Percentiles rank a stretch among this genome's conserved stretches.
Evolutionary conservation across 768 basidiomycete genomes (phyloP).

Genomic region (Mycena vulgaris): DNA sequence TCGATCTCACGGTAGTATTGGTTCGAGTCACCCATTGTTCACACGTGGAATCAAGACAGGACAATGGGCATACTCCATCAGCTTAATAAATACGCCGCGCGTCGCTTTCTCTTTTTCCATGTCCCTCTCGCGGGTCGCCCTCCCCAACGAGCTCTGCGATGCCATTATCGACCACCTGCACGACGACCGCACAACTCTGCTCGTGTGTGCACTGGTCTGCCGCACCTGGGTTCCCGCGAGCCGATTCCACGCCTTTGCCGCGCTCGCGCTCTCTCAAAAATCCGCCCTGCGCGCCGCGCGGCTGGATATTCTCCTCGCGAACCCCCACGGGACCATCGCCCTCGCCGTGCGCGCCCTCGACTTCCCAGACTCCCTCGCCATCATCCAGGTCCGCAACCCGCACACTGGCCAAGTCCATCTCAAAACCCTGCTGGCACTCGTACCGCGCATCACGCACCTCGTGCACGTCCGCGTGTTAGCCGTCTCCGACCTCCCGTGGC

Average conservation of each 20-base stretch:
- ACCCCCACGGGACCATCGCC: slow-evolving; percentile 22
- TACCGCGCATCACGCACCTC: slow-evolving; percentile 9
- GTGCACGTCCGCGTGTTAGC: slow-evolving; percentile 9
- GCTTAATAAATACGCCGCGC: slow-evolving; percentile 10
- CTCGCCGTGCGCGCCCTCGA: slow-evolving; percentile 15
- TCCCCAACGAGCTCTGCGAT: slow-evolving; percentile 51
- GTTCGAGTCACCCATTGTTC: slow-evolving; percentile 27
- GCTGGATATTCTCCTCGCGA: slow-evolving; percentile 23
- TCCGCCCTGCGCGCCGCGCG: slow-evolving; percentile 4
- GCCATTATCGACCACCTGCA: slow-evolving; percentile 52
- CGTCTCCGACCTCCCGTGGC: slow-evolving; percentile 18
- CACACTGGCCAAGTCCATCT: not conserved
- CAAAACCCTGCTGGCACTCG: slow-evolving; percentile 22
- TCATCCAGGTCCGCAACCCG: slow-evolving; percentile 1
- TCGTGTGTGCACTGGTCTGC: slow-evolving; percentile 43
- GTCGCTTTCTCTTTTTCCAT: not conserved
- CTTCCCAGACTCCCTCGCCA: slow-evolving; percentile 11
- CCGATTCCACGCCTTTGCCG: slow-evolving; percentile 46
- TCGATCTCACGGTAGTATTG: slow-evolving; percentile 17
- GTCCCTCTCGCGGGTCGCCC: slow-evolving; percentile 9
- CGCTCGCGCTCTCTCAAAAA: slow-evolving; percentile 32
- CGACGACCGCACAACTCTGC: slow-evolving; percentile 42
- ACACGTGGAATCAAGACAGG: slow-evolving; percentile 26
- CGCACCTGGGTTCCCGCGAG: slow-evolving; percentile 46
- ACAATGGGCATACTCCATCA: slow-evolving; percentile 12